Evolutionary conservation across 768 basidiomycete species (phyloP).

Genomic region (Phallus indusiatus): DNA sequence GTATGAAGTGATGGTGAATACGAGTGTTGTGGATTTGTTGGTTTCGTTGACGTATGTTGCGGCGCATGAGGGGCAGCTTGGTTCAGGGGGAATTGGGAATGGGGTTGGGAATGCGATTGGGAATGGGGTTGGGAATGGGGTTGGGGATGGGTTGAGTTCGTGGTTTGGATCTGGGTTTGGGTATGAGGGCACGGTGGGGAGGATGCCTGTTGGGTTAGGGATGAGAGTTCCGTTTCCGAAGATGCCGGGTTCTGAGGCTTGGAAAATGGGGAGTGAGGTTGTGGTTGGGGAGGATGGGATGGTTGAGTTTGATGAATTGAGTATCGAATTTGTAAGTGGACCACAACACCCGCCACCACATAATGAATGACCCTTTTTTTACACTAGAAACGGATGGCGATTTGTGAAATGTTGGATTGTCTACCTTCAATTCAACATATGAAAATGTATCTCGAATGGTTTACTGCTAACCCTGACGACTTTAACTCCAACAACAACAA

Average conservation of each 20-base stretch:
- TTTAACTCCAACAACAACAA: no score
- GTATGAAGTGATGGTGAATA: conserved; percentile 62
- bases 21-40: conserved; percentile 56
- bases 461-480: conserved; percentile 39
- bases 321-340: conserved; percentile 27
- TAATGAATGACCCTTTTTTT: conserved; percentile 1
- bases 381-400: conserved; percentile 37
- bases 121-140: no score
- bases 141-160: no score
- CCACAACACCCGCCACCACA: no score
- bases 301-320: conserved; percentile 44
- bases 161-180: no score
- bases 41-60: conserved; percentile 53
- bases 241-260: neutral
- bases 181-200: conserved; percentile 29
- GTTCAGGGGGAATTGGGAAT: no score
- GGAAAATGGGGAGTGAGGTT: no score
- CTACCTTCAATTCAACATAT: conserved; percentile 47
- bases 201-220: conserved; percentile 52
- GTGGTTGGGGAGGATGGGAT: conserved; percentile 27
- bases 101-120: no score
- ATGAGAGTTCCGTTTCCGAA: conserved; percentile 41
- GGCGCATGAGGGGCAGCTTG: conserved; percentile 36
- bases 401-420: conserved; percentile 33
- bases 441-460: conserved; percentile 45